Evolutionary conservation across 352 stramenopile species (phyloP), one percentile per base, ranked within the genome.

Genomic region (Pythium dissotocum): DNA sequence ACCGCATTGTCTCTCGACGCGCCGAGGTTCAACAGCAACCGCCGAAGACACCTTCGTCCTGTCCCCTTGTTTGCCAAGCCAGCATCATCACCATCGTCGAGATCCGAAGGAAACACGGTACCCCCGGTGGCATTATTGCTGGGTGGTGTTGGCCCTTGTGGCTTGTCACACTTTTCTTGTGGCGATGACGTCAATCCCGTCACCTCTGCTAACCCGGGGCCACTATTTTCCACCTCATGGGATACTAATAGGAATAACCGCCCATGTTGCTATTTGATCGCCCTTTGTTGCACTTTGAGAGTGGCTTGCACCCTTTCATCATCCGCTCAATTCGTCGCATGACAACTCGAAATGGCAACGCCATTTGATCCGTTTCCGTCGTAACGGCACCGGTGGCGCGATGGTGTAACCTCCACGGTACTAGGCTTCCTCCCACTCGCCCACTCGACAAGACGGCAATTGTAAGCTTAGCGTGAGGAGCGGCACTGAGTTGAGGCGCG

Each of bases 151-250:
- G 40, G 40, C n/a, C n/a, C 5, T 16, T 2, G 9, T 48, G 46
- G n/a, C n/a, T 53, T 7, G 46, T 53, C 46, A 53, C 46, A 53
- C 24, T 9, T 21, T 33, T 53, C 46, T 53, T 53, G 46, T 53
- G 46, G 46, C 8, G 21, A 26, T 53, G 46, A 53, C 46, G 46
- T 53, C 46, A 33, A 21, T 4, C 32, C 24, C 21, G 7, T 53
- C 46, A 53, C 7, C 8, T 7, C 10, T 30, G 18, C n/a, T 53
- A 24, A 9, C 46, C 46, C 46, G 21, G 46, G 46, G 46, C 18
- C 6, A 2, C 46, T 30, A 53, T 53, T 30, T 9, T 16, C 13
- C 9, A n/a, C 46, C 46, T 30, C 46, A 53, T 53, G 46, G 24
- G 21, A 5, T 7, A 53, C 46, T 53, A 53, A 49, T 24, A 9